Base-by-base conservation (phyloP, 495 filamentous ascomycete genomes). In the Hyaloscypha hepaticicola region DNA sequence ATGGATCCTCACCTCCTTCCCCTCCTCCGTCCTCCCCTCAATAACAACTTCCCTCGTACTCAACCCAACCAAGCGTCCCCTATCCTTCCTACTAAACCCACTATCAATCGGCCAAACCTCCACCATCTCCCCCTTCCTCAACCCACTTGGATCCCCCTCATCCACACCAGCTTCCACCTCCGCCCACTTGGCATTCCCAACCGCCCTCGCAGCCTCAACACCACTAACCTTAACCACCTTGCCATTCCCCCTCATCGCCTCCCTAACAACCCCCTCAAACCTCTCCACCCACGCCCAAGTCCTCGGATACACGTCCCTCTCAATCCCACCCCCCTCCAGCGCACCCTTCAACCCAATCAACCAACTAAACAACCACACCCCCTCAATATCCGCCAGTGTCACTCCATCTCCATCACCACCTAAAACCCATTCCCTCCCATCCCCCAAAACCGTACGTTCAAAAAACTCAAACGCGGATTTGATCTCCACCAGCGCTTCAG, bases 311-410 rank as follows among this genome's bases (percentile, higher is more conserved):
- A n/a, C n/a, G n/a, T n/a, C n/a, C n/a, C n/a, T n/a, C n/a, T n/a
- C n/a, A n/a, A n/a, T n/a, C n/a, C n/a, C n/a, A n/a, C n/a, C 26
- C 19, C 33, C 1, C 48, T 78, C 76, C 28, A 87, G 67, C 12
- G 83, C 80, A 3, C 79, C 82, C 0, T 78, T 76, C 3, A 84
- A 61, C 2, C 61, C 74, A 7, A 73, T 69, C 1, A 88, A 63
- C 87, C 88, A 90, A 67, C 84, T 79, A 58, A 88, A 77, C 0
- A 77, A 70, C 87, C 85, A 90, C 14, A 85, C 75, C 21, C 60
- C 80, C 71, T 88, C 83, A 50, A 89, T 80, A 72, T 89, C 88
- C 4, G 78, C 83, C 69, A 87, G 19, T 16, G 4, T 19, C 12
- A 16, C 11, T 16, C 38, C 38, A 4, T 69, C 16, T 72, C 72